Evolutionary conservation across 257 asterid species (phyloP), one percentile per base, ranked within the genome.

Genomic region (Solanum ahanhuiri): DNA sequence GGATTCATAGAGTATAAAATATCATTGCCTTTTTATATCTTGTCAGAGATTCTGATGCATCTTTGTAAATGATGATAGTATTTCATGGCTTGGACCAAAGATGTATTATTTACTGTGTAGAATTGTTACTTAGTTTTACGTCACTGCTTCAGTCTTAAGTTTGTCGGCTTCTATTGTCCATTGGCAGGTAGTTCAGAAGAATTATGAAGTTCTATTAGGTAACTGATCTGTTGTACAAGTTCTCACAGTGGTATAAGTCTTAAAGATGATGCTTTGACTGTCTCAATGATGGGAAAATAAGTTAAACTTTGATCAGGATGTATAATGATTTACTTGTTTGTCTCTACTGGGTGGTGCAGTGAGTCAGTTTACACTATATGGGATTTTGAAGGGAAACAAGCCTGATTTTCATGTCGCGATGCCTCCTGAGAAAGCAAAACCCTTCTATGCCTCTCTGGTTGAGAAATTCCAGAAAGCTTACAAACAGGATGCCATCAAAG

Each of bases 361-460:
- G 34, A 95, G 98, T 89, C 98, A 96, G 91, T 96, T 96, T 90
- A 96, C 99, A 39, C 87, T 96, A 54, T 94, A 91, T 89, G 99
- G 98, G 85, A 79, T 94, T 79, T 77, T 96, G 54, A 95, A 96
- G 92, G 99, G 99, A 48, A 95, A 96, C 92, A 96, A 94, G 86
- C 99, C 99, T 0, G 98, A 96, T 92, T 96, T 95, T 89, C 99
- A 96, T 39, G 95, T 94, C 85, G 98, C 99, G 54, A 96, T 96
- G 99, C 97, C 98, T 82, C 98, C 99, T 4, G 94, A 89, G 37
- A 91, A 90, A 77, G 98, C 98, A 41, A 95, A 89, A 89, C 87
- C 91, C 23, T 94, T 94, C 88, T 96, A 96, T 82, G 92, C 94
- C 51, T 93, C 96, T 41, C 87, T 96, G 86, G 98, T 96, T 37